Conservation (phyloP, 176 grass and related monocot species). For the Cenchrus americanus region DNA sequence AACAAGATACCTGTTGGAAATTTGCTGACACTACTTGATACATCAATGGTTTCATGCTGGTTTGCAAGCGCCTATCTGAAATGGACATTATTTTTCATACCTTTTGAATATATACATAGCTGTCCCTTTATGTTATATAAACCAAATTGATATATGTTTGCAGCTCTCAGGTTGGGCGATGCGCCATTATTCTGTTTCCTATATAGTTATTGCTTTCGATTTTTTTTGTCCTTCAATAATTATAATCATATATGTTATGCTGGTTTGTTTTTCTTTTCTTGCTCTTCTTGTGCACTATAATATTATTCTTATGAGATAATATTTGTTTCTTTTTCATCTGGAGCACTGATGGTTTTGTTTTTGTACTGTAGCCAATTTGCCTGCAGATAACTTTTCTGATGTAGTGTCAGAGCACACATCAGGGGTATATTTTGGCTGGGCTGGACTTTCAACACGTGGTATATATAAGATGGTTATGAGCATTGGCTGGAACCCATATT, state of each 20-base stretch:
- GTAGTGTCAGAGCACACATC: conserved; percentile 85
- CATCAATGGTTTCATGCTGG: conserved; percentile 8
- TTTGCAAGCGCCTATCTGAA: neutral
- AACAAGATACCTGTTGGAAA: conserved; percentile 8
- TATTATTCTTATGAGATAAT: neutral
- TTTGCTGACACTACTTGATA: neutral
- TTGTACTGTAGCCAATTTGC: conserved; percentile 76
- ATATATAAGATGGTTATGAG: conserved; percentile 98
- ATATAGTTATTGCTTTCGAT: neutral
- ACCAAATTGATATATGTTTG: neutral
- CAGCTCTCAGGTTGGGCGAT: neutral
- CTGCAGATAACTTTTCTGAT: conserved; percentile 79
- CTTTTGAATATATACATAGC: neutral
- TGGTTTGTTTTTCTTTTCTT: neutral
- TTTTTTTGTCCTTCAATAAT: neutral
- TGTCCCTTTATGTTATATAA: conserved; percentile 14
- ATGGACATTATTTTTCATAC: conserved; percentile 5
- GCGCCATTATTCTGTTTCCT: conserved; percentile 5
- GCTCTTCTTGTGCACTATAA: neutral
- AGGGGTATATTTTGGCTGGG: conserved; percentile 98
- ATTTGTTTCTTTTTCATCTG: conserved; percentile 32
- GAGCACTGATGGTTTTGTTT: conserved; percentile 37
- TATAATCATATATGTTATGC: neutral
- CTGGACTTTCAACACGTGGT: conserved; percentile 66
- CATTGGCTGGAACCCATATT: conserved; percentile 98